Evolutionary conservation across 2,329 filamentous ascomycete species (phyloP), one percentile per base, ranked within the genome.

Genomic region (Colletotrichum magnum): DNA sequence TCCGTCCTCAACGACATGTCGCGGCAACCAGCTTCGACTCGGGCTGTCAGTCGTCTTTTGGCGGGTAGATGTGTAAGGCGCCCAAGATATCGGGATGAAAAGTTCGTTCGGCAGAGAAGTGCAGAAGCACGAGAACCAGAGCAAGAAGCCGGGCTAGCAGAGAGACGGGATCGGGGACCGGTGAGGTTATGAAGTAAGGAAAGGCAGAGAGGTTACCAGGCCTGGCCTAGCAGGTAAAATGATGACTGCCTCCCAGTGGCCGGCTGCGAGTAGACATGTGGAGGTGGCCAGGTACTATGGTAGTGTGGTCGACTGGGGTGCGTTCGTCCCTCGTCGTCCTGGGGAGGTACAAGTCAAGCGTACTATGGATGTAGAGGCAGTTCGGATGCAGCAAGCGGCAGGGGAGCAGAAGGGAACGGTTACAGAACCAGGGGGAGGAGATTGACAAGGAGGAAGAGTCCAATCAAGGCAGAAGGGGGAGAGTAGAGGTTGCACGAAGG

Each of bases 361-460:
- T 24, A 24, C 21, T 24, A 24, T 24, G 21, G 21, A 24, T 24
- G 21, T 24, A 36, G 32, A 64, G 53, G 54, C 54, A 66, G 66
- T 70, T 70, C 64, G 68, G 68, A 67, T 70, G 68, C 68, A 70
- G 60, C 63, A 62, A 58, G 57, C 58, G 58, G 41, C 64, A 68
- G 64, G 67, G 67, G 51, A 67, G 50, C 36, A 58, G 45, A 68
- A 61, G 51, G 26, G 63, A 68, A 63, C 63, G 45, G 68, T 70
- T 70, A 63, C 57, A 68, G 47, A 58, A 62, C 58, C 57, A 52
- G 64, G 68, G 63, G 58, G 45, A 56, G 47, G 66, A 56, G 32
- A 65, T 69, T 65, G 66, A 69, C 61, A 50, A 68, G 66, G 54
- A 65, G 48, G 18, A 15, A 45, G 24, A 62, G 24, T 52, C 62